Conservation (phyloP, 1,284 basidiomycete genomes). For the Tetrapyrgos nigripes region DNA sequence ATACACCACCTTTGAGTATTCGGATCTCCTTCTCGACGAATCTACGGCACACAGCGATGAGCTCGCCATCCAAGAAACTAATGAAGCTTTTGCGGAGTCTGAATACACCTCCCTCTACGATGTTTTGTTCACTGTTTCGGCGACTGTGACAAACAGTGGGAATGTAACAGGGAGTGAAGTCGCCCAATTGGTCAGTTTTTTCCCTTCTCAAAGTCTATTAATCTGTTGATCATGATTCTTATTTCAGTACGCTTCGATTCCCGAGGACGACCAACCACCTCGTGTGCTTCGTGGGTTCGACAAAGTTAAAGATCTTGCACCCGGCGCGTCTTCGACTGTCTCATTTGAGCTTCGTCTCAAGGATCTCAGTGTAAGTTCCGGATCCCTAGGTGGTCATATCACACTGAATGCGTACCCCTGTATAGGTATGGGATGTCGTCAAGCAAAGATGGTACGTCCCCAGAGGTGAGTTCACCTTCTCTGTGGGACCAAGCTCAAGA, state of each 20-base stretch:
- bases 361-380: neutral
- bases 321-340: neutral
- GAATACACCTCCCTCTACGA: neutral
- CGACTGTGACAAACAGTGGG: slow-evolving; percentile 3
- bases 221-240: neutral
- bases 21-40: neutral
- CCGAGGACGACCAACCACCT: slow-evolving; percentile 1
- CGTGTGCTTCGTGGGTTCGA: neutral
- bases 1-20: slow-evolving; percentile 5
- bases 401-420: neutral
- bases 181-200: neutral
- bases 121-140: neutral
- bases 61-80: slow-evolving; percentile 1
- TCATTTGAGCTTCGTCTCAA: neutral
- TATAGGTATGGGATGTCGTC: neutral
- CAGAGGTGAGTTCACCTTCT: neutral
- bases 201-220: neutral
- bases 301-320: neutral
- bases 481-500: neutral
- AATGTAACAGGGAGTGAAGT: slow-evolving; percentile 1
- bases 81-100: slow-evolving; percentile 1
- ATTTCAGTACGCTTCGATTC: neutral
- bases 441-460: neutral
- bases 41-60: neutral
- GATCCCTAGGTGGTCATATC: neutral